A percentile compares a stretch with the other conserved stretches of the same genome.
Conservation (phyloP, 257 asterid genomes). For the Leonotis leonurus region DNA sequence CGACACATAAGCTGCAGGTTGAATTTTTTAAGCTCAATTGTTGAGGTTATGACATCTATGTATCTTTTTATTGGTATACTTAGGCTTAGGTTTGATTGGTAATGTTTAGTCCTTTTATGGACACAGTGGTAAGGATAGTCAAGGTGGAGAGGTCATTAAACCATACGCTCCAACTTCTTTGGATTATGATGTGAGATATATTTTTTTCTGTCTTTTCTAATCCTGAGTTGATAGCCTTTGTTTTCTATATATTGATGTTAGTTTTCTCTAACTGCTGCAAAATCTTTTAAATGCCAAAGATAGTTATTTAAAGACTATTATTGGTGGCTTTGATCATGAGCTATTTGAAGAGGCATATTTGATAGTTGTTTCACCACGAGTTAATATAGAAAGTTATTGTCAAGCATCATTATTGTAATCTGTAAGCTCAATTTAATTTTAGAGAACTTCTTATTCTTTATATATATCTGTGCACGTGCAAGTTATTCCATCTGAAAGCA, state of each 20-base stretch:
- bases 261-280: constrained; percentile 14
- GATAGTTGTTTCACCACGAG: constrained; percentile 34
- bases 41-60: not conserved
- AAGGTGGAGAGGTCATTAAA: constrained; percentile 92
- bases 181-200: constrained; percentile 91
- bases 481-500: not conserved
- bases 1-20: constrained; percentile 98
- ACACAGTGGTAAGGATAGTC: constrained; percentile 87
- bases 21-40: constrained; percentile 1
- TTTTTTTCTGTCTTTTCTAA: constrained; percentile 13
- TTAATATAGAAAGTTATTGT: constrained; percentile 25
- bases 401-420: constrained; percentile 21
- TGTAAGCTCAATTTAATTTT: constrained; percentile 17
- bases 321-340: constrained; percentile 22
- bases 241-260: not conserved
- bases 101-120: not conserved
- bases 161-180: constrained; percentile 96
- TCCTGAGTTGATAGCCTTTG: not conserved
- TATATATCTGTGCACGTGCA: not conserved
- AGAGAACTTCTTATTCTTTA: not conserved
- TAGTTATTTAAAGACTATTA: constrained; percentile 22
- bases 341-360: constrained; percentile 16
- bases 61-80: not conserved
- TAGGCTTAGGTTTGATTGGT: not conserved
- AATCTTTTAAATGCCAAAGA: constrained; percentile 6